Evolutionary conservation across 495 filamentous ascomycete genomes (phyloP).

Genomic region (Platismatia glauca): DNA sequence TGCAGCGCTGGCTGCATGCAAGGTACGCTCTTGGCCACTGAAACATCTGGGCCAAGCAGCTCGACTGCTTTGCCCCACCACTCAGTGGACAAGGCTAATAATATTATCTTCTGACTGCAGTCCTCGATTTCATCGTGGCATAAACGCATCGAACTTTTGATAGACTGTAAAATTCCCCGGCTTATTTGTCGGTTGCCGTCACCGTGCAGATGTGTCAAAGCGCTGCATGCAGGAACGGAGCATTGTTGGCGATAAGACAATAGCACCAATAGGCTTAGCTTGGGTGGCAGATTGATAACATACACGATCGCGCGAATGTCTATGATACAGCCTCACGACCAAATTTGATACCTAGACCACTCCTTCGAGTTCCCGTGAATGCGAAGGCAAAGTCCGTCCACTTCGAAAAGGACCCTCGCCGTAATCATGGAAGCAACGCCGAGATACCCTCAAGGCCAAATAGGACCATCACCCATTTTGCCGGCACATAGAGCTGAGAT

Average conservation of each 20-base stretch:
- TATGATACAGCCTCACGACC: too few relatives aligned
- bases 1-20: too few relatives aligned
- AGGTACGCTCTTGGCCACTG: too few relatives aligned
- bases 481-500: neutral
- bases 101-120: neutral
- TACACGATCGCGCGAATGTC: neutral
- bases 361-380: too few relatives aligned
- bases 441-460: neutral
- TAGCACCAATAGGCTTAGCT: neutral
- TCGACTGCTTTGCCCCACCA: too few relatives aligned
- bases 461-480: neutral
- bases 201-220: neutral
- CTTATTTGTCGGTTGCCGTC: neutral
- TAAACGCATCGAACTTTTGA: too few relatives aligned
- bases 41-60: too few relatives aligned
- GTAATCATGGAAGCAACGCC: neutral
- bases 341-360: too few relatives aligned
- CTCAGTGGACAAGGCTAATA: too few relatives aligned
- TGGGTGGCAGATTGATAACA: neutral
- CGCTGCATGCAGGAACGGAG: neutral
- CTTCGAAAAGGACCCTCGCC: too few relatives aligned
- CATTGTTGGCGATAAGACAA: conserved; percentile 1
- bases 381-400: too few relatives aligned
- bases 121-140: too few relatives aligned
- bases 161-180: neutral